A percentile compares a stretch with the other conserved stretches of the same genome.
Evolutionary conservation across 225 moss, liverwort and hornwort species (phyloP).

Genomic region (Polytrichum formosum): DNA sequence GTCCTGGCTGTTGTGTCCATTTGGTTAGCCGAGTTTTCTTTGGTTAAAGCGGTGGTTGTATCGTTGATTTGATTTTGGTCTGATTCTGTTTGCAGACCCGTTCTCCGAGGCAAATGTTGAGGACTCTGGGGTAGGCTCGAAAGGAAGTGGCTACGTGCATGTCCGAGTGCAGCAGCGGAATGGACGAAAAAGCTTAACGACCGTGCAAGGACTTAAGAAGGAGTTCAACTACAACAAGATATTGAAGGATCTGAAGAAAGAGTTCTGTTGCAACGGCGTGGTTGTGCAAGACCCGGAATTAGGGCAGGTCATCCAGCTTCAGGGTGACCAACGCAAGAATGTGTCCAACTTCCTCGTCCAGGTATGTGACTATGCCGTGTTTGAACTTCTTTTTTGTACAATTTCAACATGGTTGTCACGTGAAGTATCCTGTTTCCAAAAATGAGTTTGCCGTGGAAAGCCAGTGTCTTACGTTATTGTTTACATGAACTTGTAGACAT

Average conservation of each 20-base stretch:
- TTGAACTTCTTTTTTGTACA: background rate
- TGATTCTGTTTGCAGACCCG: slow-evolving; percentile 43
- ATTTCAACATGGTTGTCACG: background rate
- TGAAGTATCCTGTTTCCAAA: background rate
- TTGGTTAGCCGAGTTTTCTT: background rate
- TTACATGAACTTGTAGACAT: no score
- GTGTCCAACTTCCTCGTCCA: slow-evolving; percentile 80
- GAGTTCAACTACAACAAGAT: slow-evolving; percentile 90
- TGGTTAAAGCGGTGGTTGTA: background rate
- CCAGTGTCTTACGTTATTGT: background rate
- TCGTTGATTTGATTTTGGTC: background rate
- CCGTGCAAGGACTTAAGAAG: slow-evolving; percentile 80
- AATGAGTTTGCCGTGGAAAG: background rate
- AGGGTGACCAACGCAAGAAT: slow-evolving; percentile 90
- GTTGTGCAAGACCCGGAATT: slow-evolving; percentile 83
- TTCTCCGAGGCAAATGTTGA: slow-evolving; percentile 96
- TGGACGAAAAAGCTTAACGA: slow-evolving; percentile 86
- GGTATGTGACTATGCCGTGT: slow-evolving; percentile 16
- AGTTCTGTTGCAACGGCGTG: slow-evolving; percentile 86
- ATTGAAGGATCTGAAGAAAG: slow-evolving; percentile 83
- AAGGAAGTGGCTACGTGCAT: slow-evolving; percentile 77
- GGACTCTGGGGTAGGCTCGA: slow-evolving; percentile 85
- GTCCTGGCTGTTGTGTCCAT: background rate
- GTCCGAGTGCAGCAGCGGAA: slow-evolving; percentile 92
- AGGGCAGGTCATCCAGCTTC: slow-evolving; percentile 87